These are phyloP conservation scores for Heliocybe sulcata DNA, from an alignment of 1,284 basidiomycete species.

Conservation along the genomic window DNA sequence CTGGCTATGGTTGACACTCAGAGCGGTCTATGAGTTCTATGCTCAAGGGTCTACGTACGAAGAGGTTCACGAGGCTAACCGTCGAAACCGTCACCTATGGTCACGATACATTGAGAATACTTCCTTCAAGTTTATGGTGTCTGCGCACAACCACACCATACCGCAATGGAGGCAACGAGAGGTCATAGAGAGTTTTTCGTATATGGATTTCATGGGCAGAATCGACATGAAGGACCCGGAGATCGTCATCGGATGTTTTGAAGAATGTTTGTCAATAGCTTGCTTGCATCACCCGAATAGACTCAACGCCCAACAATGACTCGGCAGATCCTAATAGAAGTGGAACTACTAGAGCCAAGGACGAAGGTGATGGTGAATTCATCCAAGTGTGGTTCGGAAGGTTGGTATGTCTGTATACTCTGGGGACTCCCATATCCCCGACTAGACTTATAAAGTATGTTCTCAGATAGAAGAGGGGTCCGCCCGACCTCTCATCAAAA, in stretches of 20 bases:
- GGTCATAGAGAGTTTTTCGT: conserved; percentile 78
- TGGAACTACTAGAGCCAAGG: conserved; percentile 34
- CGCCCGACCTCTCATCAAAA: conserved; percentile 61
- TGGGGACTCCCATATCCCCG: neutral
- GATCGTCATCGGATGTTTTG: conserved; percentile 74
- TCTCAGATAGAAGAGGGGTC: conserved; percentile 57
- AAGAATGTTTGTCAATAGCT: conserved; percentile 69
- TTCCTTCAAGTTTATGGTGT: conserved; percentile 79
- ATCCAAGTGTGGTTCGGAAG: conserved; percentile 75
- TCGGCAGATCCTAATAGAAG: conserved; percentile 10
- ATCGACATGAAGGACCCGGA: conserved; percentile 84
- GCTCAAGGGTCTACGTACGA: conserved; percentile 63
- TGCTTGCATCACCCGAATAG: conserved; percentile 22
- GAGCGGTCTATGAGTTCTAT: conserved; percentile 75
- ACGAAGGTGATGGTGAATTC: conserved; percentile 64
- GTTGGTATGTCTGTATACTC: conserved; percentile 54
- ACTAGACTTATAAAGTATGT: conserved; percentile 1
- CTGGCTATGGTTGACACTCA: conserved; percentile 25
- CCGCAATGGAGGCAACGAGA: conserved; percentile 56
- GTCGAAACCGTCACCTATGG: conserved; percentile 45
- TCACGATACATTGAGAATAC: conserved; percentile 51
- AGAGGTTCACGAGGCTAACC: conserved; percentile 59
- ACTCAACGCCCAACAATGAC: neutral
- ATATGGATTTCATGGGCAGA: conserved; percentile 79
- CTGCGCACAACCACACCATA: conserved; percentile 72